Evolutionary conservation across 768 basidiomycete species (phyloP).

Genomic region (Phylloporus arenicola): DNA sequence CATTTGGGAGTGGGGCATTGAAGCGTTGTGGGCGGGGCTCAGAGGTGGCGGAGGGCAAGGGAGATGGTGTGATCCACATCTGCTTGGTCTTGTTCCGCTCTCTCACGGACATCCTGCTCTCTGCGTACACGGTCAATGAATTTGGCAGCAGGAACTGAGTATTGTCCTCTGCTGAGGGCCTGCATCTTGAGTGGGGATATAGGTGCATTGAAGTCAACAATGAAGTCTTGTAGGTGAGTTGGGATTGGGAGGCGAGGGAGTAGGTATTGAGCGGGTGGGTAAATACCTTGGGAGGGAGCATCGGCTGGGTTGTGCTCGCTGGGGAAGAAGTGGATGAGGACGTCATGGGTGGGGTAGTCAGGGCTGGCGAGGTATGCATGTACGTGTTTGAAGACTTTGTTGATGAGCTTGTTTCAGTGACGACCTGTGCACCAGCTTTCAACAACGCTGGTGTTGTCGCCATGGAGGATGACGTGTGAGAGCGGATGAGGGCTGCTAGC

Average conservation of each 20-base stretch:
- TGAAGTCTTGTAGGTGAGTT: neutral
- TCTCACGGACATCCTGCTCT: no score
- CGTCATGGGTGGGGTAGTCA: no score
- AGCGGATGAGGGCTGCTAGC: neutral
- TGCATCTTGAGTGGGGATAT: no score
- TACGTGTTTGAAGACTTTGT: no score
- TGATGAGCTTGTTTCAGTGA: slow-evolving; percentile 9
- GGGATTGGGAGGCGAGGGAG: slow-evolving; percentile 5
- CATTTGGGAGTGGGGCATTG: no score
- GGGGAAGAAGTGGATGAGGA: no score
- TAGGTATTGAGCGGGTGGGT: neutral
- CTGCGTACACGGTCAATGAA: no score
- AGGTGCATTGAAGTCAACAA: neutral
- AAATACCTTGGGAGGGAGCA: slow-evolving; percentile 10
- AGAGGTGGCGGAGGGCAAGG: neutral
- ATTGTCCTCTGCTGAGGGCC: no score
- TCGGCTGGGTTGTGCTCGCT: neutral
- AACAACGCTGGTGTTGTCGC: slow-evolving; percentile 17
- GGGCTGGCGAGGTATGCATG: no score
- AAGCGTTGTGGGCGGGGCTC: no score
- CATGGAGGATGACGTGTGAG: neutral
- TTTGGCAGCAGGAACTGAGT: no score
- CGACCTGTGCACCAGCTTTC: slow-evolving; percentile 9
- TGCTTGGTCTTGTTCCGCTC: no score
- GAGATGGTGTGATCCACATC: neutral